A percentile compares a stretch with the other conserved stretches of the same genome.
Evolutionary conservation across 805 yeast genomes (phyloP).

Genomic region (Wickerhamiella sergipiensis): DNA sequence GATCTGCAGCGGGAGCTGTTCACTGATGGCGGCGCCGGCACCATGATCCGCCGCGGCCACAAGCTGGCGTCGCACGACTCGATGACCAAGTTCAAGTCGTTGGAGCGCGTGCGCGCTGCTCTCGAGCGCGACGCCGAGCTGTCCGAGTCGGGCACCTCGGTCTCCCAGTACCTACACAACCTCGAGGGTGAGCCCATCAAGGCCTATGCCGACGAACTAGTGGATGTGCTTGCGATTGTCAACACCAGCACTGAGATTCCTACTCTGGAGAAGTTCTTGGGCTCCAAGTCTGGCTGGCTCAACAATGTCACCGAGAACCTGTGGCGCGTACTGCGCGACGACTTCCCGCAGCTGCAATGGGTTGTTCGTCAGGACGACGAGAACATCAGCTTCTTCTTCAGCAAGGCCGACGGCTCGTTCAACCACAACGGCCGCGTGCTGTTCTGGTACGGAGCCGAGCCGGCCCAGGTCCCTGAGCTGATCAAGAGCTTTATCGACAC

Average conservation of each 20-base stretch:
- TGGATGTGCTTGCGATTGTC: conserved; percentile 86
- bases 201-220: conserved; percentile 89
- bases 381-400: conserved; percentile 82
- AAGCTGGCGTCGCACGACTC: conserved; percentile 56
- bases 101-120: conserved; percentile 60
- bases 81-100: conserved; percentile 43
- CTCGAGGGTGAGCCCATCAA: conserved; percentile 52
- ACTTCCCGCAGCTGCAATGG: conserved; percentile 71
- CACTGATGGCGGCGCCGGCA: conserved; percentile 99
- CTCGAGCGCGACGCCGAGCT: conserved; percentile 67
- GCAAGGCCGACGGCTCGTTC: conserved; percentile 87
- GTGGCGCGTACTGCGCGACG: conserved; percentile 67
- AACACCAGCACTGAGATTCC: conserved; percentile 36
- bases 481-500: conserved; percentile 34
- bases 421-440: conserved; percentile 76
- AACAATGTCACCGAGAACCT: conserved; percentile 94
- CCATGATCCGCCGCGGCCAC: conserved; percentile 94
- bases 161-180: conserved; percentile 65
- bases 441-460: conserved; percentile 85
- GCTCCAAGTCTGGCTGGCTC: conserved; percentile 88
- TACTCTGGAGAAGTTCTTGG: conserved; percentile 69
- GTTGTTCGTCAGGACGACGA: conserved; percentile 79
- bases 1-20: conserved; percentile 94
- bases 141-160: conserved; percentile 53
- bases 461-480: conserved; percentile 46